These are phyloP conservation scores for Tilletiaria anomala DNA, from an alignment of 1,284 basidiomycete genomes.

Conservation along the genomic window DNA sequence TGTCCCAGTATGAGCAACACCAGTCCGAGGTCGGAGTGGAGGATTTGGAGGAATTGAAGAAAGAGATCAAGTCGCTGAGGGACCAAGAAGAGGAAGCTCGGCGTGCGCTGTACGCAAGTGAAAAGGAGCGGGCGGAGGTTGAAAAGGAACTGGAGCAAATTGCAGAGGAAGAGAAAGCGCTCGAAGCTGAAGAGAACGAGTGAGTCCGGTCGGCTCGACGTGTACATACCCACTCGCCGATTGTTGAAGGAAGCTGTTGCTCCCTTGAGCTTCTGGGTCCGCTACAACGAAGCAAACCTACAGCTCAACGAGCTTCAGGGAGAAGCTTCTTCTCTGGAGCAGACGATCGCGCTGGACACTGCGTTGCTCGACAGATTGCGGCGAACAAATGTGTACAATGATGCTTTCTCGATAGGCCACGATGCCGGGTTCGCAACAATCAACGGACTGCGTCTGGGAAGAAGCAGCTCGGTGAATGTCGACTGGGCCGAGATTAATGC, in stretches of 20 bases:
- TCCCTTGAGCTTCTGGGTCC: constrained; percentile 61
- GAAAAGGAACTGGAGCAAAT: constrained; percentile 53
- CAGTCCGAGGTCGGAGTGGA: neutral
- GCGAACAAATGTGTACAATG: constrained; percentile 91
- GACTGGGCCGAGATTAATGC: constrained; percentile 99
- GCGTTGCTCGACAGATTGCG: constrained; percentile 66
- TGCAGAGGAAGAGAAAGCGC: constrained; percentile 57
- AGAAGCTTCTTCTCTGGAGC: constrained; percentile 55
- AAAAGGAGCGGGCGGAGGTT: too few species aligned
- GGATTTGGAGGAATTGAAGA: neutral
- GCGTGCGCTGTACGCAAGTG: constrained; percentile 57
- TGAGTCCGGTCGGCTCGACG: constrained; percentile 42
- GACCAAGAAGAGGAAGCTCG: constrained; percentile 55
- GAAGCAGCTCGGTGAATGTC: constrained; percentile 46
- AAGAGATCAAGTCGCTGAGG: constrained; percentile 9
- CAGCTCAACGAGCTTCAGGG: constrained; percentile 53
- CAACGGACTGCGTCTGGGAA: constrained; percentile 79
- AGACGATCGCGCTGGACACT: constrained; percentile 44
- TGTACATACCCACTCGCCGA: neutral
- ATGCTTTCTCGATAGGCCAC: constrained; percentile 94
- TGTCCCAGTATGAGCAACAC: neutral
- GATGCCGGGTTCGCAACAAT: constrained; percentile 86
- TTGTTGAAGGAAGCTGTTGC: constrained; percentile 1
- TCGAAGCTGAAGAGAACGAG: constrained; percentile 62
- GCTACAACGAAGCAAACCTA: constrained; percentile 57